Evolutionary conservation across 768 basidiomycete genomes (phyloP).

Genomic region (Suillus subalutaceus): DNA sequence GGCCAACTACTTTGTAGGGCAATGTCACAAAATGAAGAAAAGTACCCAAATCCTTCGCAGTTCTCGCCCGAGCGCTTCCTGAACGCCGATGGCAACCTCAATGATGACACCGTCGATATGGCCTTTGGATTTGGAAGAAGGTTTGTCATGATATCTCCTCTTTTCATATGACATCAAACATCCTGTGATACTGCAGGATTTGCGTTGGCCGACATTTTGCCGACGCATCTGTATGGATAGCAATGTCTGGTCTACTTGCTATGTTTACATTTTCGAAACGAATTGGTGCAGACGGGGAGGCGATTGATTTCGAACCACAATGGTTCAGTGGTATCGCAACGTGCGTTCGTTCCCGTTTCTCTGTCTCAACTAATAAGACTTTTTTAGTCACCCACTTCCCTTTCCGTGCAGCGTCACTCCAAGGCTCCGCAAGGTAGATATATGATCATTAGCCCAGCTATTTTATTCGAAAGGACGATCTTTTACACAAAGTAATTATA

Average conservation of each 20-base stretch:
- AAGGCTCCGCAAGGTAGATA: slow-evolving; percentile 10
- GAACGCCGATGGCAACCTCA: slow-evolving; percentile 22
- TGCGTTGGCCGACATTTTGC: slow-evolving; percentile 30
- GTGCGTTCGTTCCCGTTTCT: slow-evolving; percentile 4
- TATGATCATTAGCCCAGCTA: background rate
- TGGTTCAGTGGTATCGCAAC: slow-evolving; percentile 23
- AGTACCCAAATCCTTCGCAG: slow-evolving; percentile 34
- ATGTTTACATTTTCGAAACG: slow-evolving; percentile 30
- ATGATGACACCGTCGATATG: slow-evolving; percentile 21
- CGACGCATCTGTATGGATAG: slow-evolving; percentile 31
- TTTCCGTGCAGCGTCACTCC: slow-evolving; percentile 19
- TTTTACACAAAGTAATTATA: background rate
- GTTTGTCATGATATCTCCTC: slow-evolving; percentile 6
- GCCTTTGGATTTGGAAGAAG: slow-evolving; percentile 33
- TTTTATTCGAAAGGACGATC: background rate
- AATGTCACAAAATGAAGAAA: slow-evolving; percentile 35
- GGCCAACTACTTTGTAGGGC: slow-evolving; percentile 25
- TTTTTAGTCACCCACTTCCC: slow-evolving; percentile 19
- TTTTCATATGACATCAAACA: slow-evolving; percentile 3
- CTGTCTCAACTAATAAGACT: background rate
- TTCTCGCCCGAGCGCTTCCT: slow-evolving; percentile 38
- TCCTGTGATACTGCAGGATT: slow-evolving; percentile 15
- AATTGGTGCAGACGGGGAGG: slow-evolving; percentile 25
- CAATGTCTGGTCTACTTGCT: slow-evolving; percentile 30
- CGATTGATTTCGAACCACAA: slow-evolving; percentile 21